These are phyloP conservation scores for Anthracocystis setariae DNA, from an alignment of 1,284 basidiomycete species.

Conservation along the genomic window DNA sequence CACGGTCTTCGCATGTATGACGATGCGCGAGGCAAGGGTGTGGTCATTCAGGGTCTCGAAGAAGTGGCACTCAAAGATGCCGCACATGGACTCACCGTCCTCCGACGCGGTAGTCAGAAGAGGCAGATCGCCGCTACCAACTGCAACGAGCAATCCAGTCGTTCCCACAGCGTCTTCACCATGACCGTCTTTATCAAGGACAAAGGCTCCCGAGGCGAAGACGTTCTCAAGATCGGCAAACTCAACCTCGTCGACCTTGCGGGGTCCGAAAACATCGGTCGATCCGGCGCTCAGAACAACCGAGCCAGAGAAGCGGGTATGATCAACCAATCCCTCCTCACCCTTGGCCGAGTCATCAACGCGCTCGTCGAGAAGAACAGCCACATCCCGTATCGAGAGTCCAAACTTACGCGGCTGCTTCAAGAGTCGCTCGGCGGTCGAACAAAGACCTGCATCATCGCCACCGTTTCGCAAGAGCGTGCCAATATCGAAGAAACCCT, in stretches of 20 bases:
- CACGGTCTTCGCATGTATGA: constrained; percentile 77
- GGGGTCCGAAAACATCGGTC: constrained; percentile 95
- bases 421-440: constrained; percentile 99
- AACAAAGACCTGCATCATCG: constrained; percentile 98
- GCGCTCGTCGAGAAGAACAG: constrained; percentile 87
- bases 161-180: constrained; percentile 98
- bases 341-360: constrained; percentile 95
- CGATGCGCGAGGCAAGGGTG: constrained; percentile 77
- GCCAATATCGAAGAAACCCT: constrained; percentile 93
- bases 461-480: constrained; percentile 73
- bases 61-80: constrained; percentile 86
- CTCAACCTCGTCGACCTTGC: constrained; percentile 97
- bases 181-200: constrained; percentile 94
- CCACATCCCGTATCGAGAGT: constrained; percentile 87
- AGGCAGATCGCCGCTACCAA: constrained; percentile 95
- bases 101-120: constrained; percentile 87
- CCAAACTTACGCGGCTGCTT: constrained; percentile 91
- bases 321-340: constrained; percentile 97
- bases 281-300: constrained; percentile 94
- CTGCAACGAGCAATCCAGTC: constrained; percentile 96
- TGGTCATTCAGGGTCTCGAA: constrained; percentile 93
- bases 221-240: constrained; percentile 91
- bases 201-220: constrained; percentile 78
- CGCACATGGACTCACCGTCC: constrained; percentile 82
- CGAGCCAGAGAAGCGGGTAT: constrained; percentile 95